A percentile compares a stretch with the other conserved stretches of the same genome.
These are phyloP conservation scores for Vigna hirtella DNA, from an alignment of 306 rosid genomes.

Conservation along the genomic window DNA sequence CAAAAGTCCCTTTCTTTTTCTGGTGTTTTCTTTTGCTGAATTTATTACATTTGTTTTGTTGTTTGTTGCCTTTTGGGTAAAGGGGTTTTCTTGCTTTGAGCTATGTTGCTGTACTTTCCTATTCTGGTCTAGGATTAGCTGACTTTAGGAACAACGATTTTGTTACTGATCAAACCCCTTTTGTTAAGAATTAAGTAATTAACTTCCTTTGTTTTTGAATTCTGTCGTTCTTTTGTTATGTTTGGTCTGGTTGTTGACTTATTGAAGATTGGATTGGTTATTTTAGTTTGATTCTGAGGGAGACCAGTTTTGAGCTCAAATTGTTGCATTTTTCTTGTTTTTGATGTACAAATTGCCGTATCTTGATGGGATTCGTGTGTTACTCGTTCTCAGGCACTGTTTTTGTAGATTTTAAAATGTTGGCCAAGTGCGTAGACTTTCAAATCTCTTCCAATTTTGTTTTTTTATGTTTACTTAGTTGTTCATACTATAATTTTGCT, in stretches of 20 bases:
- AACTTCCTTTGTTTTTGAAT: not conserved
- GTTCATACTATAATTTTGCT: slow-evolving; percentile 24
- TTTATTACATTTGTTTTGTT: slow-evolving; percentile 10
- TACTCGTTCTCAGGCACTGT: not conserved
- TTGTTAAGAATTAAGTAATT: slow-evolving; percentile 6
- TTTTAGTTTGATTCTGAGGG: slow-evolving; percentile 32
- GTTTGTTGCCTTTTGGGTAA: slow-evolving; percentile 22
- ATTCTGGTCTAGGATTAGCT: slow-evolving; percentile 14
- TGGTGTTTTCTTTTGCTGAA: not conserved
- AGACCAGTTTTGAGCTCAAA: not conserved
- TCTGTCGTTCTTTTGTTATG: slow-evolving; percentile 7
- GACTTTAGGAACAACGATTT: slow-evolving; percentile 34
- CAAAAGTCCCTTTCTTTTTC: not conserved
- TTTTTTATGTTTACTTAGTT: slow-evolving; percentile 2
- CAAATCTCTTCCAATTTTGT: slow-evolving; percentile 13
- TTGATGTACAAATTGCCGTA: not conserved
- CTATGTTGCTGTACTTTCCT: slow-evolving; percentile 22
- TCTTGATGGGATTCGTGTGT: slow-evolving; percentile 7
- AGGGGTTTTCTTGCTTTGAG: slow-evolving; percentile 26
- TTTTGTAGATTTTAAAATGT: slow-evolving; percentile 22
- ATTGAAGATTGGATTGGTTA: slow-evolving; percentile 32
- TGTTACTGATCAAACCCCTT: slow-evolving; percentile 8
- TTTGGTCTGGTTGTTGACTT: slow-evolving; percentile 28
- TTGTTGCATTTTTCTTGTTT: slow-evolving; percentile 18
- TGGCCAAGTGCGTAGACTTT: slow-evolving; percentile 14